Percentiles rank a stretch among this genome's conserved stretches.
phyloP scores from a whole-genome alignment of 306 rosid species.

The Spatholobus suberectus region DNA sequence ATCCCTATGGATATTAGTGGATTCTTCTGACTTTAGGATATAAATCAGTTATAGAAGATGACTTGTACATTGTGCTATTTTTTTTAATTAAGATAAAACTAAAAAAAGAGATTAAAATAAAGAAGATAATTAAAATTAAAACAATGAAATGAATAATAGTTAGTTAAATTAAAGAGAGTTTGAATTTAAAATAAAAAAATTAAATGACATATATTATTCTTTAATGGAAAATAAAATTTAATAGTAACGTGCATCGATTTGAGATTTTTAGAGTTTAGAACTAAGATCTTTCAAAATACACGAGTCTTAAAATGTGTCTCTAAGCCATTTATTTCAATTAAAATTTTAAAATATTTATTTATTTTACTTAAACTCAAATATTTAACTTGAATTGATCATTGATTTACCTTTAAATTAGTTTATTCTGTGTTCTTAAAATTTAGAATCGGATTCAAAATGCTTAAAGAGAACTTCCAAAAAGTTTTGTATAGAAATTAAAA shows the following conservation, averaged over 20 bases:
- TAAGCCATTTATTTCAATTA: no score
- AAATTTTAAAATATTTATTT: no score
- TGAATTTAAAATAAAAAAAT: background rate
- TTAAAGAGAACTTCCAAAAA: background rate
- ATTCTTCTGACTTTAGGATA: background rate
- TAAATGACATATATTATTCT: background rate
- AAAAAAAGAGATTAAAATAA: background rate
- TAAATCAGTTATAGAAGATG: background rate
- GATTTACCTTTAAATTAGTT: background rate
- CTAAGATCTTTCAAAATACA: no score
- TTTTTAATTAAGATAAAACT: background rate
- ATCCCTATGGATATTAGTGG: background rate
- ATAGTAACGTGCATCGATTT: no score
- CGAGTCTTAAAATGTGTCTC: no score
- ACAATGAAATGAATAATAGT: background rate
- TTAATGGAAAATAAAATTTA: background rate
- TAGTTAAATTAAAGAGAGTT: background rate
- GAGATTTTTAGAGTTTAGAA: no score
- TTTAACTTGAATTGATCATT: background rate
- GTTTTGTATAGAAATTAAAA: background rate
- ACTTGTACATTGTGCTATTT: background rate
- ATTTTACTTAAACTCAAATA: background rate
- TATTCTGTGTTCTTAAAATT: background rate
- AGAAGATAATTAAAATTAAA: background rate
- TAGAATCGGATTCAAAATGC: background rate